Conservation (phyloP, 768 basidiomycete species). For the Suillus bovinus region DNA sequence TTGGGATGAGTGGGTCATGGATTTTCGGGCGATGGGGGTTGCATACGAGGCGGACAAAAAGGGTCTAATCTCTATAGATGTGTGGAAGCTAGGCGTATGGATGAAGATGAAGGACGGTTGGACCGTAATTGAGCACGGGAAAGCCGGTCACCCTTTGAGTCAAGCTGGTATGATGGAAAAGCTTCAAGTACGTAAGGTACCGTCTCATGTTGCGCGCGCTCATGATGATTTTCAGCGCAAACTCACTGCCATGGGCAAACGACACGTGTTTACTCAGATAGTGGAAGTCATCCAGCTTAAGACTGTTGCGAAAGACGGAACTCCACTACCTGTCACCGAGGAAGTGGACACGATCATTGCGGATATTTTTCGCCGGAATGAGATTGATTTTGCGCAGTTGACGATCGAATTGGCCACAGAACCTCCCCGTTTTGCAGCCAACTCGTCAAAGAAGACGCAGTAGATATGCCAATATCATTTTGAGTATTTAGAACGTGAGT, state of each 20-base stretch:
- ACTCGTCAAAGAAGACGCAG: slow-evolving; percentile 26
- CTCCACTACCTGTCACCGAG: slow-evolving; percentile 25
- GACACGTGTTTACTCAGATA: slow-evolving; percentile 31
- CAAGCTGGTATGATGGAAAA: slow-evolving; percentile 31
- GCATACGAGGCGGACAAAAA: slow-evolving; percentile 23
- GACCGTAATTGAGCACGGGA: slow-evolving; percentile 30
- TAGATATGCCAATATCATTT: neutral
- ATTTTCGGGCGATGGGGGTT: slow-evolving; percentile 30
- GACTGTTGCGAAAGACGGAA: slow-evolving; percentile 27
- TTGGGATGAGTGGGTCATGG: slow-evolving; percentile 35
- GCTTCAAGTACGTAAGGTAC: slow-evolving; percentile 23
- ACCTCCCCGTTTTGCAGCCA: slow-evolving; percentile 22
- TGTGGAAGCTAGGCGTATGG: slow-evolving; percentile 35
- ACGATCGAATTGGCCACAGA: slow-evolving; percentile 25
- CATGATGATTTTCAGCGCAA: slow-evolving; percentile 22
- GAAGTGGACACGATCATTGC: slow-evolving; percentile 33
- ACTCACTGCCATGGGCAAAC: slow-evolving; percentile 30
- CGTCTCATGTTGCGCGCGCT: neutral
- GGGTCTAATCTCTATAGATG: slow-evolving; percentile 22
- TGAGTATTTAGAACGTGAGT: neutral
- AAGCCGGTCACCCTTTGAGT: slow-evolving; percentile 20
- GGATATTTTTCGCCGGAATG: slow-evolving; percentile 33
- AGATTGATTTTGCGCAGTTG: slow-evolving; percentile 31
- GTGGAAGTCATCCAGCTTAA: slow-evolving; percentile 36
- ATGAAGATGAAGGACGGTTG: slow-evolving; percentile 31